These are phyloP conservation scores for Venturia asperata DNA, from an alignment of 2,329 filamentous ascomycete genomes.

Conservation along the genomic window DNA sequence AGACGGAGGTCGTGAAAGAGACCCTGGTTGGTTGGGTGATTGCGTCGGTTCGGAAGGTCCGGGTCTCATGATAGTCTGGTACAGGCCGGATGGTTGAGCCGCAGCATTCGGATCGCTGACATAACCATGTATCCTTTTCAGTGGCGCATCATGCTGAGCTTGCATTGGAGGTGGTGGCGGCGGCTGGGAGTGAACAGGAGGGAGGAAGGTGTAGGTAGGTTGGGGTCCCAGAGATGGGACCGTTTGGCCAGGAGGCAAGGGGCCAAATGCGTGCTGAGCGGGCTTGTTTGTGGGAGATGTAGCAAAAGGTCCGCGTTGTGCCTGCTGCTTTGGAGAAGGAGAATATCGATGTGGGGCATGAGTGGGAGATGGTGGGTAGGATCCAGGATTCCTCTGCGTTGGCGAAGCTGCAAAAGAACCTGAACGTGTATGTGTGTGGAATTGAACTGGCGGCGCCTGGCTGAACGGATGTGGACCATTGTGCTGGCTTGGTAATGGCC, in stretches of 20 bases:
- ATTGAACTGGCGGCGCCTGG: not conserved
- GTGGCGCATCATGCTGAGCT: slow-evolving; percentile 10
- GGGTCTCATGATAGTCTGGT: slow-evolving; percentile 18
- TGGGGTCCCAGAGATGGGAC: not conserved
- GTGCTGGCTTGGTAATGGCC: not conserved
- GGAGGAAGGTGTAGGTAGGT: slow-evolving; percentile 4
- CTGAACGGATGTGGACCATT: slow-evolving; percentile 7
- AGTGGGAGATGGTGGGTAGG: slow-evolving; percentile 6
- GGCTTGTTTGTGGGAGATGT: not conserved
- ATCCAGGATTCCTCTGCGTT: slow-evolving; percentile 4
- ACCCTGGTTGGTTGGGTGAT: not conserved
- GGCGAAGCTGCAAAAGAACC: slow-evolving; percentile 10
- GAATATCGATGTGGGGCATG: not conserved
- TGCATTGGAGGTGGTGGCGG: slow-evolving; percentile 1
- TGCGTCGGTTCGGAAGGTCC: not conserved
- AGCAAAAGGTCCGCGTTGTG: not conserved
- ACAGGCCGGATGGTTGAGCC: slow-evolving; percentile 14
- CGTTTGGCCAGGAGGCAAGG: slow-evolving; percentile 7
- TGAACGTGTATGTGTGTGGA: not conserved
- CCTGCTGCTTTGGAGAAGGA: slow-evolving; percentile 4
- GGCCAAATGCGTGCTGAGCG: slow-evolving; percentile 1
- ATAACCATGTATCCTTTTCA: slow-evolving; percentile 14
- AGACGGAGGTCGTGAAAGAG: not conserved
- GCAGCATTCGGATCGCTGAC: slow-evolving; percentile 17
- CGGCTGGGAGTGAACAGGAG: not conserved